phyloP scores from a whole-genome alignment of 2,329 filamentous ascomycete genomes.

The Exophiala alcalophila region DNA sequence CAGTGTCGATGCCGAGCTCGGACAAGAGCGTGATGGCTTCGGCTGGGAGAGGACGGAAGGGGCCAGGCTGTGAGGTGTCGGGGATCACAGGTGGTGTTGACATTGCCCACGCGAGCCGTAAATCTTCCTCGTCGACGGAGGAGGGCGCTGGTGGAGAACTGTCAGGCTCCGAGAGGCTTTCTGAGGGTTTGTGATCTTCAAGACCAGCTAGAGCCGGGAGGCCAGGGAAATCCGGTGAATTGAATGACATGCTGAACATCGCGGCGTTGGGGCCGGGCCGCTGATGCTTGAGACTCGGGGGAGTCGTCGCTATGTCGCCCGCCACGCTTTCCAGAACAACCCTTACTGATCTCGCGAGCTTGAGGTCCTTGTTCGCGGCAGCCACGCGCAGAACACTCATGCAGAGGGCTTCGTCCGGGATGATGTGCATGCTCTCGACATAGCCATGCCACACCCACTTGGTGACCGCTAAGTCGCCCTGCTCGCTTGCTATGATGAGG shows the following conservation, averaged over 20 bases:
- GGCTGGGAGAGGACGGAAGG: conserved; percentile 3
- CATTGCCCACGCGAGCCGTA: conserved; percentile 3
- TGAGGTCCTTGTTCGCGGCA: conserved; percentile 10
- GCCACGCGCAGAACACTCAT: conserved; percentile 18
- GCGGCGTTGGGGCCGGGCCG: conserved; percentile 1
- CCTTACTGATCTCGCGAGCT: conserved; percentile 18
- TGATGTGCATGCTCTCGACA: conserved; percentile 59
- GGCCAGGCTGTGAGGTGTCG: not conserved
- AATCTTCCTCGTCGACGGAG: too few species aligned
- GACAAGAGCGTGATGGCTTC: conserved; percentile 9
- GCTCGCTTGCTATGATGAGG: conserved; percentile 69
- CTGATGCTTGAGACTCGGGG: conserved; percentile 4
- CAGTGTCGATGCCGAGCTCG: not conserved
- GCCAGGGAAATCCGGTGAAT: conserved; percentile 6
- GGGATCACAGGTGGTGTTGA: conserved; percentile 9
- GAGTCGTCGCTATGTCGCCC: conserved; percentile 5
- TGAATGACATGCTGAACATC: not conserved
- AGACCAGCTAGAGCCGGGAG: not conserved
- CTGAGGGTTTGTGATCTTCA: not conserved
- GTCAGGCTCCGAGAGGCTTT: not conserved
- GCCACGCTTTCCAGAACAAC: conserved; percentile 19
- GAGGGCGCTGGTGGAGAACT: not conserved
- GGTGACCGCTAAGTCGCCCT: conserved; percentile 61
- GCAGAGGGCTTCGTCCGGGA: conserved; percentile 41
- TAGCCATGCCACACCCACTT: conserved; percentile 68